Base-by-base conservation (phyloP, 179 eudicot genomes). In the Heliamphora pulchella region DNA sequence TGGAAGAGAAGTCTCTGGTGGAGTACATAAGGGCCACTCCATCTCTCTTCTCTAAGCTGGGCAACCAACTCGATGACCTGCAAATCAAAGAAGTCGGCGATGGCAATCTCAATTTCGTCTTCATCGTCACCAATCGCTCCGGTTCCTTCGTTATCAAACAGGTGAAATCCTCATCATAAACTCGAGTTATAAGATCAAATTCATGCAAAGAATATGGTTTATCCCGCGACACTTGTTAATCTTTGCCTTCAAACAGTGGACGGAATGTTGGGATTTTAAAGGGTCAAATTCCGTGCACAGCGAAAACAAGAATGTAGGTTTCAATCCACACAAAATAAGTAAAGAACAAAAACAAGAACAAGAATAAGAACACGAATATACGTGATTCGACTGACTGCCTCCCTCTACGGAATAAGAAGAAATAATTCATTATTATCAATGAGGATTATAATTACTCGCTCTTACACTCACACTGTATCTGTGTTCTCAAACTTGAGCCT, bases 41-140 rank as follows among this genome's bases (percentile, higher is more conserved):
- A 0, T 76, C 92, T 51, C 90, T 96, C 44, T 80, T 88, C 13
- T 80, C 90, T 31, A 84, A 85, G 78, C 90, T 96, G 13, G 96
- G 94, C 6, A 79, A 78, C 48, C 66, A 85, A 44, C 50, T 85
- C 41, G 87, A 87, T 18, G 75, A 89, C 9, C 81, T 93, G 76
- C 82, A 78, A 41, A 83, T 96, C 82, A 92, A 88, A 84, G 99
- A 96, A 84, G 91, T 96, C 20, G 99, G 99, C 31, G 99, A 96
- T 74, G 99, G 98, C 31, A 96, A 96, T 80, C 97, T 95, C 82
- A 95, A 95, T 81, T 95, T 89, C 75, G 97, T 95, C 48, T 95
- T 77, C 85, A 95, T 91, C 75, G 86, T 95, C n/a, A 5, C 79
- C 58, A 74, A 81, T 47, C 71, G 87, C 43, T 84, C 91, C 4